Conservation (phyloP, 768 basidiomycete genomes). For the Hypsizygus marmoreus region DNA sequence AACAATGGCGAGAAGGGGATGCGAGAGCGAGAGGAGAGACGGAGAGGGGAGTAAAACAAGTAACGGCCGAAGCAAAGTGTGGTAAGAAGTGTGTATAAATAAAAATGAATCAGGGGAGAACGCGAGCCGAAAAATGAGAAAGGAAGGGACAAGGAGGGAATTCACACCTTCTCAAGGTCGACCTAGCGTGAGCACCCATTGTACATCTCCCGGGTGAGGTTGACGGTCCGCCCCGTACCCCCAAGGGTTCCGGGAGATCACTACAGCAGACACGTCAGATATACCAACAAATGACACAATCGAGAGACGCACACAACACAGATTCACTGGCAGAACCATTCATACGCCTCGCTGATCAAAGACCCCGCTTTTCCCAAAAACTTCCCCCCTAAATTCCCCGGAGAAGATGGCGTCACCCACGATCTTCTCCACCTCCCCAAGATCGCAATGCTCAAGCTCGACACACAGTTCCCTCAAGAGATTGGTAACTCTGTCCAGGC, state of each 20-base stretch:
- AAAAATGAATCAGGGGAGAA: no score
- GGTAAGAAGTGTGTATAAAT: not conserved
- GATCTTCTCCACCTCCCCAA: slow-evolving; percentile 74
- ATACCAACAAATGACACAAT: no score
- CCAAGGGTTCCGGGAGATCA: slow-evolving; percentile 86
- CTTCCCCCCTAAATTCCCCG: no score
- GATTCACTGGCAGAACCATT: slow-evolving; percentile 90
- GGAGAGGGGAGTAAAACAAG: no score
- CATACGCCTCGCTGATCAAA: slow-evolving; percentile 96
- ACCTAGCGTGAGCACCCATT: no score
- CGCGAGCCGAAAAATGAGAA: not conserved
- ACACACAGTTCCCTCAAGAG: slow-evolving; percentile 92
- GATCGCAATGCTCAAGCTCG: slow-evolving; percentile 88
- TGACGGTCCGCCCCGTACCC: no score
- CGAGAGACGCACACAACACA: not conserved
- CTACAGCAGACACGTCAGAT: slow-evolving; percentile 36
- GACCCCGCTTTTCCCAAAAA: slow-evolving; percentile 96
- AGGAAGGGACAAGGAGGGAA: no score
- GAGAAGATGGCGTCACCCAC: slow-evolving; percentile 92
- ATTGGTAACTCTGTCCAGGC: slow-evolving; percentile 85
- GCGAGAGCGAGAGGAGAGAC: no score
- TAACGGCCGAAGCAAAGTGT: no score
- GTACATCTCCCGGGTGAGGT: no score
- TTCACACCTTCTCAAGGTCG: no score
- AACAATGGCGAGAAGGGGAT: no score